Percentiles rank a stretch among this genome's conserved stretches.
Evolutionary conservation across 345 rosid genomes (phyloP).

Genomic region (Triadica sebifera): DNA sequence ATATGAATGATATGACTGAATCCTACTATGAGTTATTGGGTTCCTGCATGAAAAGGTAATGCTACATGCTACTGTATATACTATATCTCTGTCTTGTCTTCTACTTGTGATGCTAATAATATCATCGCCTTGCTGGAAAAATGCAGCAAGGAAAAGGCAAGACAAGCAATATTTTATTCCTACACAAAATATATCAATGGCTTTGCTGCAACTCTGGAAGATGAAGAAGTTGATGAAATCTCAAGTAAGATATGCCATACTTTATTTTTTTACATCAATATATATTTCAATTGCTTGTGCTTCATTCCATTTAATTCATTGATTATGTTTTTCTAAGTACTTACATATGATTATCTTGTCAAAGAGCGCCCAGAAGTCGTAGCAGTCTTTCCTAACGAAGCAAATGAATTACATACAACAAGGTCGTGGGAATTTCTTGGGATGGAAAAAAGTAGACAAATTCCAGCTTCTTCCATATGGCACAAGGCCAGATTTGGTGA

Average conservation of each 20-base stretch:
- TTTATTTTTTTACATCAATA: no score
- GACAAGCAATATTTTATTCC: constrained; percentile 25
- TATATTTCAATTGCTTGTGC: no score
- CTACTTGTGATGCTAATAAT: no score
- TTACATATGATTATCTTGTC: background rate
- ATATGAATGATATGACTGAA: background rate
- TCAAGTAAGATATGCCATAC: background rate
- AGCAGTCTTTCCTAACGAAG: constrained; percentile 19
- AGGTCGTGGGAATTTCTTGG: constrained; percentile 32
- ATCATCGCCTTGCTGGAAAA: no score
- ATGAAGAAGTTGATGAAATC: constrained; percentile 11
- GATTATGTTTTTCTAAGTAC: no score
- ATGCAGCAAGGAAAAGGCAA: constrained; percentile 13
- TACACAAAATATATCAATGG: constrained; percentile 26
- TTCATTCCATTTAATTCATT: no score
- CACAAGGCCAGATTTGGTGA: constrained; percentile 20
- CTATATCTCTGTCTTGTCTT: no score
- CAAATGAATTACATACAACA: constrained; percentile 23
- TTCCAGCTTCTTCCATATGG: constrained; percentile 12
- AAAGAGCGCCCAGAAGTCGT: constrained; percentile 20
- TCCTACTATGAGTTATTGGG: constrained; percentile 19
- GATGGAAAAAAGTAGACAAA: constrained; percentile 15
- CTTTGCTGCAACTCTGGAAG: constrained; percentile 30
- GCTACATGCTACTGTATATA: background rate
- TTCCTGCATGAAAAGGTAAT: constrained; percentile 20